Evolutionary conservation across 2,329 filamentous ascomycete species (phyloP).

Genomic region (Trichoderma breve): DNA sequence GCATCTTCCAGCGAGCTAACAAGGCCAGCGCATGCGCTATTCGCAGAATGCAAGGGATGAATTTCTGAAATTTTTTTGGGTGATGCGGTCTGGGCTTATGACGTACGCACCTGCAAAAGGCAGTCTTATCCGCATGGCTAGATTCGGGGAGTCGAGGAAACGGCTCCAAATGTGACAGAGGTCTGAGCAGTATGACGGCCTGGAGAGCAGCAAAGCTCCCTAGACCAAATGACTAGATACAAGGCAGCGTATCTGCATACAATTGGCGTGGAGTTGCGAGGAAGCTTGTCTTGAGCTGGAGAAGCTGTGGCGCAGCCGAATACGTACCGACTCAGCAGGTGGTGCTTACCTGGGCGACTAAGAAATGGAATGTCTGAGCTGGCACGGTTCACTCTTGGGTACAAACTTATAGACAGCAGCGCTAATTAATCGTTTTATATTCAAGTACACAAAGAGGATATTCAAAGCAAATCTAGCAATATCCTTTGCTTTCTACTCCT

Average conservation of each 20-base stretch:
- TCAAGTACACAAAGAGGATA: background rate
- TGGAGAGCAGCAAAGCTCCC: constrained; percentile 12
- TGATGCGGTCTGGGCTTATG: constrained; percentile 11
- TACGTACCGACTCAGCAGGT: constrained; percentile 3
- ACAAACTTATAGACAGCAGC: background rate
- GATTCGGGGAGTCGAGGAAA: background rate
- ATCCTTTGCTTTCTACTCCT: background rate
- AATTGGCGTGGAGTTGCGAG: constrained; percentile 4
- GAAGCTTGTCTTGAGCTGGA: constrained; percentile 2
- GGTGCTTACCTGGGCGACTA: background rate
- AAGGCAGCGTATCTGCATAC: background rate
- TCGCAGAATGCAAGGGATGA: background rate
- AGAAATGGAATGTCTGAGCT: background rate
- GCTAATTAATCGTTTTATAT: background rate
- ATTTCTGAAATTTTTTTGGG: background rate
- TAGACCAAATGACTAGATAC: background rate
- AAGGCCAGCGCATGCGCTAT: background rate
- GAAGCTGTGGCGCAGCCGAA: constrained; percentile 9
- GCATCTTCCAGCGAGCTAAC: background rate
- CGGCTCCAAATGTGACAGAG: background rate
- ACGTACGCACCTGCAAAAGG: constrained; percentile 74
- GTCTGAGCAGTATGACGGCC: background rate
- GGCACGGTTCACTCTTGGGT: background rate
- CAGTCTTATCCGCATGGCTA: constrained; percentile 76
- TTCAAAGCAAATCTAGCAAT: background rate